Evolutionary conservation across 345 rosid species (phyloP).

Genomic region (Streptanthus diversifolius): DNA sequence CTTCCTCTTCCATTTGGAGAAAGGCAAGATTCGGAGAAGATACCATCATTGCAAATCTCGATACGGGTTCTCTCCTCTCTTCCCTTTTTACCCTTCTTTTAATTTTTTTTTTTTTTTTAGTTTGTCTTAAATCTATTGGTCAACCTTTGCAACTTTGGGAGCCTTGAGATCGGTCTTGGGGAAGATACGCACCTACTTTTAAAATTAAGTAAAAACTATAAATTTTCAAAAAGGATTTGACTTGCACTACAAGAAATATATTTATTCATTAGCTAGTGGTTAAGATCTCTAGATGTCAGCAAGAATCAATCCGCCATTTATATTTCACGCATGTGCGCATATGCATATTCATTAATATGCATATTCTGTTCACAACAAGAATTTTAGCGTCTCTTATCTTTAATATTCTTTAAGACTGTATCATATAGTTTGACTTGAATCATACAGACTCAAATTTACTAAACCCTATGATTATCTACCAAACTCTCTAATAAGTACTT

Average conservation of each 20-base stretch:
- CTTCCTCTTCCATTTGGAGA: constrained; percentile 57
- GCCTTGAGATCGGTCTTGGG: constrained; percentile 11
- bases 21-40: constrained; percentile 75
- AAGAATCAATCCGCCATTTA: constrained; percentile 24
- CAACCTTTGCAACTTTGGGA: constrained; percentile 20
- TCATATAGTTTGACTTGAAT: constrained; percentile 10
- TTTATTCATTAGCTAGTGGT: neutral
- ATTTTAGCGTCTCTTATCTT: constrained; percentile 6
- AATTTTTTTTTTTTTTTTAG: neutral
- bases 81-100: neutral
- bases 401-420: constrained; percentile 1
- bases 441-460: neutral
- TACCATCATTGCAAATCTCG: constrained; percentile 78
- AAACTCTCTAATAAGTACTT: neutral
- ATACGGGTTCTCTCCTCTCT: constrained; percentile 51
- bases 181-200: constrained; percentile 4
- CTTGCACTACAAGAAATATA: constrained; percentile 29
- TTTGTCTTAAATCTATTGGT: constrained; percentile 5
- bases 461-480: neutral
- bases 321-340: constrained; percentile 33
- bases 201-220: neutral
- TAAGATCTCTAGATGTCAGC: constrained; percentile 22
- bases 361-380: constrained; percentile 10
- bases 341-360: constrained; percentile 28
- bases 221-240: neutral